Base-by-base conservation (phyloP, 352 stramenopile genomes). In the Globisporangium sylvaticum region DNA sequence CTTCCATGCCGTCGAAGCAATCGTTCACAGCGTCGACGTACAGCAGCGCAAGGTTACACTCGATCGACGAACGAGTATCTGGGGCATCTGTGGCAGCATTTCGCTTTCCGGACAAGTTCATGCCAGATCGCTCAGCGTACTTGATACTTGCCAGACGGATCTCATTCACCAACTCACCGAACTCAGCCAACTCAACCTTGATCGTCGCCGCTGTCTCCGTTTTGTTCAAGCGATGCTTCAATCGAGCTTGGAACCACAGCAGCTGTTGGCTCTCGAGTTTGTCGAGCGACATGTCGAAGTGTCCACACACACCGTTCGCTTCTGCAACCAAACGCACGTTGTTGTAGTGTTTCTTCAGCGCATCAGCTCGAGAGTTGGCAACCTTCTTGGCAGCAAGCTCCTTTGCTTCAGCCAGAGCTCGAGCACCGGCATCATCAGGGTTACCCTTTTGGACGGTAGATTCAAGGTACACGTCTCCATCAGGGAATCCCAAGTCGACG, bases 301-400 rank as follows among this genome's bases (percentile, higher is more conserved):
- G 60, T 58, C 90, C 88, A 34, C 88, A 95, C 10, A 77, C 86
- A 60, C 88, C 88, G 50, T 91, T 95, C 7, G 88, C 88, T 73
- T 94, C 88, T 14, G 88, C 88, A 58, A 89, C 84, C 6, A 92
- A 67, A 55, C 83, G 85, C 52, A 91, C 82, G 48, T 92, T 94
- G 65, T 90, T 91, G 75, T 96, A 96, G 68, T 96, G 88, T 67
- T 94, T 90, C 73, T 96, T 96, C 58, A 96, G 70, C 9, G 76
- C 81, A 31, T 93, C 84, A 4, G 80, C 76, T 61, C 88, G 88
- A 3, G 84, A 80, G 65, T 93, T 91, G n/a, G 88, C 83, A 1
- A 83, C 57, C 72, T 96, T 94, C 20, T 78, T 75, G 34, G 68
- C 62, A 1, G 74, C 78, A 55, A 94, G 58, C 57, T 85, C 78